Percentiles rank a stretch among this genome's conserved stretches.
Conservation (phyloP, 176 grass and related monocot species). For the maize (Zea mays) region DNA sequence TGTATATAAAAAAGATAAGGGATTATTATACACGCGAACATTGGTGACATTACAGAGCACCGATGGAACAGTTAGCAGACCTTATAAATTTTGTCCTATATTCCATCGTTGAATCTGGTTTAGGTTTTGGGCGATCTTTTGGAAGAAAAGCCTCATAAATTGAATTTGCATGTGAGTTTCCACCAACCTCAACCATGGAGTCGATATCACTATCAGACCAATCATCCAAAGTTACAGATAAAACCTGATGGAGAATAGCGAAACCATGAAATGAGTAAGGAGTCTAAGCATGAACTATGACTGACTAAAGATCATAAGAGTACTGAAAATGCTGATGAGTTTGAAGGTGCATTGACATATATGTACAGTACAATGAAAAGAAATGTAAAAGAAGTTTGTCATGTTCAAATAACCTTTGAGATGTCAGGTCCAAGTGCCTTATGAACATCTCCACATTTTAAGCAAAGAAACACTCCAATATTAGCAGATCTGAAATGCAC, state of each 20-base stretch:
- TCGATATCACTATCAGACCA: slow-evolving; percentile 90
- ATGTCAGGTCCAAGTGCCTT: slow-evolving; percentile 83
- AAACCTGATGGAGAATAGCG: slow-evolving; percentile 57
- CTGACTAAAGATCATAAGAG: neutral
- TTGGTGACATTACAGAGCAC: slow-evolving; percentile 17
- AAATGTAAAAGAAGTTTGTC: slow-evolving; percentile 9
- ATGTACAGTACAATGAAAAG: slow-evolving; percentile 14
- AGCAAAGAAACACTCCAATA: slow-evolving; percentile 97
- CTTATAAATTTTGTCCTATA: slow-evolving; percentile 92
- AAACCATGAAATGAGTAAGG: slow-evolving; percentile 15
- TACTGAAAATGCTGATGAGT: slow-evolving; percentile 13
- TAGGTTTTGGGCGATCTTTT: slow-evolving; percentile 83
- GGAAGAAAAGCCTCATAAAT: slow-evolving; percentile 99
- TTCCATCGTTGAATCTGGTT: slow-evolving; percentile 63
- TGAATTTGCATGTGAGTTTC: slow-evolving; percentile 99
- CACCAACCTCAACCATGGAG: slow-evolving; percentile 93
- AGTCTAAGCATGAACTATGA: slow-evolving; percentile 8
- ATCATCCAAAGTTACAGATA: slow-evolving; percentile 91
- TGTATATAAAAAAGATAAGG: slow-evolving; percentile 41
- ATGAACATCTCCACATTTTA: slow-evolving; percentile 98
- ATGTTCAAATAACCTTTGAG: slow-evolving; percentile 69
- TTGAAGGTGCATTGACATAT: slow-evolving; percentile 31
- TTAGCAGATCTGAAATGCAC: slow-evolving; percentile 74
- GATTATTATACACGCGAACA: slow-evolving; percentile 31
- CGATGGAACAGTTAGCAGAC: slow-evolving; percentile 41